phyloP scores from a whole-genome alignment of 805 yeast species.

The Ogataea polymorpha region DNA sequence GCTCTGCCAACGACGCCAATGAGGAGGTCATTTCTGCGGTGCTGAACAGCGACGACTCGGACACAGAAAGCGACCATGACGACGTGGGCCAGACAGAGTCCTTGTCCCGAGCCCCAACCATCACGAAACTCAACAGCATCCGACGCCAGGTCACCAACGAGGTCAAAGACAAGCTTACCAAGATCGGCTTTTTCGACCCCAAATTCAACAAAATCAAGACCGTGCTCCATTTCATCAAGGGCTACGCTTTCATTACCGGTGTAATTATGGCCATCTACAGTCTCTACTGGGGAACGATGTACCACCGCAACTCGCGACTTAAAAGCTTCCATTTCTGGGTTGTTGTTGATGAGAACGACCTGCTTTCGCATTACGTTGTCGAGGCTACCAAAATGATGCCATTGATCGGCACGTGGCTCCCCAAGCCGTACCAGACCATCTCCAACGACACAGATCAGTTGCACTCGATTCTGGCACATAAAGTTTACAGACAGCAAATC shows the following conservation, averaged over 20 bases:
- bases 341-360: slow-evolving; percentile 32
- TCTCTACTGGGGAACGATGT: slow-evolving; percentile 42
- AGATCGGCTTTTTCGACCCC: slow-evolving; percentile 28
- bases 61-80: slow-evolving; percentile 2
- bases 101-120: not conserved
- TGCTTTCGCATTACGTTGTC: slow-evolving; percentile 22
- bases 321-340: slow-evolving; percentile 34
- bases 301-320: slow-evolving; percentile 29
- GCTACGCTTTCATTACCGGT: slow-evolving; percentile 32
- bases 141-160: slow-evolving; percentile 17
- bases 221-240: slow-evolving; percentile 19
- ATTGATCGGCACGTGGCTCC: slow-evolving; percentile 18
- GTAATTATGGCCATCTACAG: slow-evolving; percentile 37
- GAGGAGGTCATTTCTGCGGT: slow-evolving; percentile 20
- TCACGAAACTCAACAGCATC: slow-evolving; percentile 13
- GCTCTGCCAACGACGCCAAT: slow-evolving; percentile 9
- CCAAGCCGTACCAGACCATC: slow-evolving; percentile 30
- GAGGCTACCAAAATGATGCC: slow-evolving; percentile 21
- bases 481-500: slow-evolving; percentile 50
- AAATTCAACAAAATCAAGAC: slow-evolving; percentile 18
- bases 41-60: slow-evolving; percentile 14
- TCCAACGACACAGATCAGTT: slow-evolving; percentile 29
- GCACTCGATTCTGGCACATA: slow-evolving; percentile 37
- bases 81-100: not conserved
- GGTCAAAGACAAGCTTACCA: slow-evolving; percentile 19